These are phyloP conservation scores for Boechera retrofracta DNA, from an alignment of 345 rosid species.

Conservation along the genomic window DNA sequence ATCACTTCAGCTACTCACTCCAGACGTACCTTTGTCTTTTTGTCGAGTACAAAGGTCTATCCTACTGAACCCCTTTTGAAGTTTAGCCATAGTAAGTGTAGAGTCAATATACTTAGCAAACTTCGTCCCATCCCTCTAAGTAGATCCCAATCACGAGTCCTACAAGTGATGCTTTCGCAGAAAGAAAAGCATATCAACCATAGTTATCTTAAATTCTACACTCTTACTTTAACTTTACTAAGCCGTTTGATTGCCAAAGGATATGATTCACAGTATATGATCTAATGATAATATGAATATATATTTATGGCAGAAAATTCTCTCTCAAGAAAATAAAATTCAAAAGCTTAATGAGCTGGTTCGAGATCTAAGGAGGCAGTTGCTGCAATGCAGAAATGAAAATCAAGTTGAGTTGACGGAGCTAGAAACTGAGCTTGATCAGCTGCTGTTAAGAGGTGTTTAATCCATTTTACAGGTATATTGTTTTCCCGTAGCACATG, in stretches of 20 bases:
- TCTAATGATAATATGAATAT: neutral
- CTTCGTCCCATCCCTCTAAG: neutral
- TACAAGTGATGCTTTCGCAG: neutral
- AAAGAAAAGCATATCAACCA: neutral
- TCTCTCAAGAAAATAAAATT: constrained; percentile 72
- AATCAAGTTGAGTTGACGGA: constrained; percentile 51
- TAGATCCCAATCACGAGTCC: neutral
- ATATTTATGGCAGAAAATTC: constrained; percentile 58
- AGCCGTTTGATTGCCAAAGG: neutral
- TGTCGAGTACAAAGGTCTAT: neutral
- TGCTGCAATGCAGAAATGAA: constrained; percentile 60
- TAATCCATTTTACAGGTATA: constrained; percentile 42
- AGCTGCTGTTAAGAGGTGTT: constrained; percentile 53
- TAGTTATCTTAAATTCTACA: neutral
- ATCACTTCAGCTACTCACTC: neutral
- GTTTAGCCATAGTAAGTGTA: too few relatives aligned
- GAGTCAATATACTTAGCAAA: too few relatives aligned
- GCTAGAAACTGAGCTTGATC: constrained; percentile 55
- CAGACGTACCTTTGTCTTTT: neutral
- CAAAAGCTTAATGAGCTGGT: constrained; percentile 70
- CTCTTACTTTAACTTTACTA: neutral
- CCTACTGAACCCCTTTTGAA: neutral
- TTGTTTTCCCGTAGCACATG: neutral
- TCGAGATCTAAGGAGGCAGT: constrained; percentile 57
- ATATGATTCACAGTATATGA: constrained; percentile 11